A percentile compares a stretch with the other conserved stretches of the same genome.
Conservation (phyloP, 2,329 filamentous ascomycete species). For the Paecilomyces sp. region DNA sequence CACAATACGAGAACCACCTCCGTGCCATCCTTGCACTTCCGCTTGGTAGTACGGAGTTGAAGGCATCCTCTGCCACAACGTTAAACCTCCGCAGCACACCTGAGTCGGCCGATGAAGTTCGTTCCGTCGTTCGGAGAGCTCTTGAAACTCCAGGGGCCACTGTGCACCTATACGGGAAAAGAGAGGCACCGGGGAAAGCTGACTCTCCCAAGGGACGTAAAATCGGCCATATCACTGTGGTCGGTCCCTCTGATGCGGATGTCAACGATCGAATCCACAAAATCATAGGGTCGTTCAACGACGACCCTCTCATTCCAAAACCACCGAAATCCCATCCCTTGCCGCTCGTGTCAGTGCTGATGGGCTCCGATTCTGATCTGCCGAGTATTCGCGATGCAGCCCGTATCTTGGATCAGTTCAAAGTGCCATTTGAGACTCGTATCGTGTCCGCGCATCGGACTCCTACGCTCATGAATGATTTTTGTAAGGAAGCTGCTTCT, state of each 20-base stretch:
- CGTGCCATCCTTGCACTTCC: slow-evolving; percentile 61
- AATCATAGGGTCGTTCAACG: background rate
- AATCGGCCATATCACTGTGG: slow-evolving; percentile 78
- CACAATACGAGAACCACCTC: slow-evolving; percentile 79
- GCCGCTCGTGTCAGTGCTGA: background rate
- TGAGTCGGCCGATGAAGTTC: background rate
- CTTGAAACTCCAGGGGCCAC: slow-evolving; percentile 43
- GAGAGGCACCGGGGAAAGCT: slow-evolving; percentile 44
- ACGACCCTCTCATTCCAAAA: slow-evolving; percentile 6
- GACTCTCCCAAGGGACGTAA: slow-evolving; percentile 71
- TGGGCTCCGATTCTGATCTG: slow-evolving; percentile 11
- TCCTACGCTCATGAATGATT: slow-evolving; percentile 55
- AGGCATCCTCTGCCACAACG: background rate
- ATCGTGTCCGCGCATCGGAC: slow-evolving; percentile 53
- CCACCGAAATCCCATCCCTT: background rate
- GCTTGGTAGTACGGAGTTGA: slow-evolving; percentile 17
- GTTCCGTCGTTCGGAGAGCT: slow-evolving; percentile 39
- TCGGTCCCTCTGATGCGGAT: slow-evolving; percentile 54
- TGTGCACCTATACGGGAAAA: slow-evolving; percentile 67
- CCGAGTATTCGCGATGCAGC: slow-evolving; percentile 20
- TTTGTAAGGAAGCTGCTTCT: slow-evolving; percentile 53
- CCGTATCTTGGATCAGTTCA: slow-evolving; percentile 19
- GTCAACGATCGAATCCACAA: slow-evolving; percentile 28
- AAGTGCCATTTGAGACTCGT: slow-evolving; percentile 22
- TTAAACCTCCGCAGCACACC: background rate